These are phyloP conservation scores for Berberis vulgaris DNA, from an alignment of 164 flowering plant species.

Conservation along the genomic window DNA sequence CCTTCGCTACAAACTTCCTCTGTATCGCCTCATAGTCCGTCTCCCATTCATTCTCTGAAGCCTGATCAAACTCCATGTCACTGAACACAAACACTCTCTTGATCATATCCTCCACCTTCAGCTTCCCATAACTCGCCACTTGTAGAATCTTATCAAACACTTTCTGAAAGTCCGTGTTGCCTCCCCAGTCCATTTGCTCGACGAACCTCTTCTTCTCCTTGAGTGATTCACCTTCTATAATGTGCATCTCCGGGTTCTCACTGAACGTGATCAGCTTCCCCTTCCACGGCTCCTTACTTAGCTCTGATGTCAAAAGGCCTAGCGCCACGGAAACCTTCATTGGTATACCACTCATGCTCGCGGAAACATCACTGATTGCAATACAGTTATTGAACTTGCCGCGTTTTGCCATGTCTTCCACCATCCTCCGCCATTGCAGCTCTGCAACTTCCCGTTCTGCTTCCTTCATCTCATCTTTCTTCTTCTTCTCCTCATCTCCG, in stretches of 20 bases:
- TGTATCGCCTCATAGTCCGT: slow-evolving; percentile 36
- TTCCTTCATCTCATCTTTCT: no score
- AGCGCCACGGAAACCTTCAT: slow-evolving; percentile 25
- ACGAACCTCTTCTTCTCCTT: slow-evolving; percentile 12
- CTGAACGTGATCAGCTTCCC: slow-evolving; percentile 26
- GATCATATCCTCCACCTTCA: slow-evolving; percentile 24
- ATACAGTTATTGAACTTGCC: slow-evolving; percentile 26
- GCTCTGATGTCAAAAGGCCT: slow-evolving; percentile 22
- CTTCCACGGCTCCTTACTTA: slow-evolving; percentile 32
- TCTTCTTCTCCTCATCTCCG: background rate
- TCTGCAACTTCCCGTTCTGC: slow-evolving; percentile 25
- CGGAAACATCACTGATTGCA: slow-evolving; percentile 28
- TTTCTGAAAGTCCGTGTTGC: slow-evolving; percentile 25
- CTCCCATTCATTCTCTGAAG: slow-evolving; percentile 33
- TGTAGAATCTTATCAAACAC: slow-evolving; percentile 24
- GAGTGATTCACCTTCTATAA: slow-evolving; percentile 15
- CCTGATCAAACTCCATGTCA: slow-evolving; percentile 58
- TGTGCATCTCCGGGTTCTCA: slow-evolving; percentile 18
- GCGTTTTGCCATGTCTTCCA: slow-evolving; percentile 23
- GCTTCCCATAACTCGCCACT: slow-evolving; percentile 11
- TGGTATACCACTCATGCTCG: slow-evolving; percentile 23
- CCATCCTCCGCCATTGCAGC: slow-evolving; percentile 46
- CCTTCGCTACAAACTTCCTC: slow-evolving; percentile 29
- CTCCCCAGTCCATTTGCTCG: slow-evolving; percentile 22
- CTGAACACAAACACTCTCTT: slow-evolving; percentile 53